Evolutionary conservation across 495 filamentous ascomycete species (phyloP).

Genomic region (Niebla homalea): DNA sequence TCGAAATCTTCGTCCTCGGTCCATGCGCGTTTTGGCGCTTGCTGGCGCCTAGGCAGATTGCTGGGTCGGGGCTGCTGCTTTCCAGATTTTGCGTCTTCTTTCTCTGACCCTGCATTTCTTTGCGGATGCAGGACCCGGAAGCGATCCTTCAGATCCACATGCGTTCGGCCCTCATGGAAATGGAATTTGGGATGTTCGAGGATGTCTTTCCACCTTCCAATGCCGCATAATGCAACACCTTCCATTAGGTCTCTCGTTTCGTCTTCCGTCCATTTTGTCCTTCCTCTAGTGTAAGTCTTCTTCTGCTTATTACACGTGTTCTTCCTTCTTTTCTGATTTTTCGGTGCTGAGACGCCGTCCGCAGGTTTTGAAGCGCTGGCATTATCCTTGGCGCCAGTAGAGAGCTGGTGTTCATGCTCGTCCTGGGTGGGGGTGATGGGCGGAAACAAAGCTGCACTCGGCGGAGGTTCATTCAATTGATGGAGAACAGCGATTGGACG

Average conservation of each 20-base stretch:
- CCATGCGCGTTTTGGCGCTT: slow-evolving; percentile 43
- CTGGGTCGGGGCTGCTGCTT: slow-evolving; percentile 28
- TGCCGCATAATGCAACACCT: slow-evolving; percentile 68
- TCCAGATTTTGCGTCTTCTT: slow-evolving; percentile 1
- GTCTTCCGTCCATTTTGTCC: slow-evolving; percentile 63
- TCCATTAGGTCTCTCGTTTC: slow-evolving; percentile 66
- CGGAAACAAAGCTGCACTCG: slow-evolving; percentile 57
- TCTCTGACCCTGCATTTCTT: slow-evolving; percentile 3
- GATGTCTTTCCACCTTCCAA: slow-evolving; percentile 81
- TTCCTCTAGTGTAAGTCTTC: slow-evolving; percentile 6
- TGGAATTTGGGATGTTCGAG: slow-evolving; percentile 57
- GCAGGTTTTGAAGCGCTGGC: neutral
- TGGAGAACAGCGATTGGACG: slow-evolving; percentile 49
- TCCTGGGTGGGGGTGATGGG: slow-evolving; percentile 36
- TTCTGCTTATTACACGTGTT: slow-evolving; percentile 3
- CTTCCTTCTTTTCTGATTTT: neutral
- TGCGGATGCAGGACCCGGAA: slow-evolving; percentile 13
- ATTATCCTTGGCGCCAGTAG: neutral
- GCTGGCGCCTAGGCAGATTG: slow-evolving; percentile 40
- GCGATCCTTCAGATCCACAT: slow-evolving; percentile 76
- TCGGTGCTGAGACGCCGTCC: too few species aligned
- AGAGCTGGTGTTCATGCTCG: neutral
- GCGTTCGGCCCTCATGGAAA: slow-evolving; percentile 57
- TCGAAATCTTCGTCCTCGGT: slow-evolving; percentile 63
- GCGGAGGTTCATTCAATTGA: slow-evolving; percentile 64